phyloP scores from a whole-genome alignment of 2,329 filamentous ascomycete genomes.

The Xylaria sp. region DNA sequence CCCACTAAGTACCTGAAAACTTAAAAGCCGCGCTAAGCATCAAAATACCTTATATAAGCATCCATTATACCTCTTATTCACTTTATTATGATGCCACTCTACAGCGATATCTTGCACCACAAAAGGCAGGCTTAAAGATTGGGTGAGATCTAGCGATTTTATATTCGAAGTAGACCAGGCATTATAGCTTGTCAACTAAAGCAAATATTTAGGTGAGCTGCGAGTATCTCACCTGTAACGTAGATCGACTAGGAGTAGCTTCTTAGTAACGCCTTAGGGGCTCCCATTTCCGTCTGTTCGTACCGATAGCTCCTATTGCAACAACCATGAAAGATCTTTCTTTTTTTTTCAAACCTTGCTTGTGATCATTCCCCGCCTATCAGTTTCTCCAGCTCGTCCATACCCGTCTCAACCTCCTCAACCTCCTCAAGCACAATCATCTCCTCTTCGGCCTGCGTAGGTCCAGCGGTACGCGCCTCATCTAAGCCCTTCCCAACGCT shows the following conservation, averaged over 20 bases:
- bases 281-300: no score
- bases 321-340: background rate
- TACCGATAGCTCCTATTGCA: no score
- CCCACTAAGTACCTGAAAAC: background rate
- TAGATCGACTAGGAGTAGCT: constrained; percentile 2
- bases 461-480: background rate
- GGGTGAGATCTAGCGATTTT: background rate
- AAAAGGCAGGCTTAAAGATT: background rate
- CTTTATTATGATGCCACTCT: background rate
- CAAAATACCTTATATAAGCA: background rate
- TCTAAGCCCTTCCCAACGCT: background rate
- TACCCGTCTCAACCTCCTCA: constrained; percentile 52
- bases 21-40: background rate
- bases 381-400: constrained; percentile 40
- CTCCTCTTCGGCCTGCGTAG: constrained; percentile 52
- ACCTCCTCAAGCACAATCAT: constrained; percentile 52
- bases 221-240: background rate
- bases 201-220: background rate
- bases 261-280: no score
- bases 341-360: background rate
- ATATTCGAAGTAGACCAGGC: background rate
- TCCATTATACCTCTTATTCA: no score
- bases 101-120: background rate
- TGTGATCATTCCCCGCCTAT: background rate
- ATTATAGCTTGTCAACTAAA: background rate